Evolutionary conservation across 2,329 filamentous ascomycete species (phyloP).

Genomic region (Diaporthe sp.): DNA sequence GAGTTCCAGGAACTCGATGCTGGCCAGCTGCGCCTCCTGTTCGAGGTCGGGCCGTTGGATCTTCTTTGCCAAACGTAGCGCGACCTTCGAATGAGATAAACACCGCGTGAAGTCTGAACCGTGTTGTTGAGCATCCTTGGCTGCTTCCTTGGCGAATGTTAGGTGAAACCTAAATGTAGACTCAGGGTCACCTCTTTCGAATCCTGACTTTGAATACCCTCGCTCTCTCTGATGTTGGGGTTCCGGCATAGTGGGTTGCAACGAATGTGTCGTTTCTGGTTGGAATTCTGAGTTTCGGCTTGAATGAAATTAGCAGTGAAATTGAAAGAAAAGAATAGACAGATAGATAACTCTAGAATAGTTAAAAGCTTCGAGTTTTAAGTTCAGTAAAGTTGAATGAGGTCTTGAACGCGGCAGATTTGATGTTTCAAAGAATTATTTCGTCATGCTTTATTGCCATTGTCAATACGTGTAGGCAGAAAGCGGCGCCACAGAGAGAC

Average conservation of each 20-base stretch:
- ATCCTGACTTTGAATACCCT: not conserved
- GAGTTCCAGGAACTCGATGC: not conserved
- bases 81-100: not conserved
- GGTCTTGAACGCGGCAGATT: not conserved
- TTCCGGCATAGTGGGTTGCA: not conserved
- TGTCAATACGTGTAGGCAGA: not conserved
- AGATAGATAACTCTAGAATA: not conserved
- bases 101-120: not conserved
- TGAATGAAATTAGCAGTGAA: not conserved
- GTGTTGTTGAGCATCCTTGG: not conserved
- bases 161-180: not conserved
- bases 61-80: not conserved
- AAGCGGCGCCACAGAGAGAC: not conserved
- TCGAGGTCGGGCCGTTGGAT: not conserved
- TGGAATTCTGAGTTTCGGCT: no score
- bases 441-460: not conserved
- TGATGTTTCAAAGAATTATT: not conserved
- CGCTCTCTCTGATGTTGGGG: not conserved
- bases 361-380: not conserved
- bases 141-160: not conserved
- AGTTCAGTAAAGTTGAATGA: not conserved
- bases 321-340: not conserved
- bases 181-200: not conserved
- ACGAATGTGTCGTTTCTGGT: not conserved
- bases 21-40: not conserved